A percentile compares a stretch with the other conserved stretches of the same genome.
phyloP scores from a whole-genome alignment of 1,139 yeast genomes.

The Geotrichum siamense region DNA sequence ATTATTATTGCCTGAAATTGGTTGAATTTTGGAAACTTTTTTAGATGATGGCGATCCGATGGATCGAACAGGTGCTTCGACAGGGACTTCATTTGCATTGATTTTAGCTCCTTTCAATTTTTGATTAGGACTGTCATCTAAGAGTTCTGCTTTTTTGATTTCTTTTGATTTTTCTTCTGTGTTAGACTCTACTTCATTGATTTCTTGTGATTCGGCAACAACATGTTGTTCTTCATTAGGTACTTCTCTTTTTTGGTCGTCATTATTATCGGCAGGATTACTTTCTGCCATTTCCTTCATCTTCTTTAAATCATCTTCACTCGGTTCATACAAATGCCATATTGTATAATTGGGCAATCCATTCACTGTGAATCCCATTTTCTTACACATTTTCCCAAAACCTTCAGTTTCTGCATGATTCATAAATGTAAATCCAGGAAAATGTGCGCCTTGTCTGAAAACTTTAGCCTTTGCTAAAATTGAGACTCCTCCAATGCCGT shows the following conservation, averaged over 20 bases:
- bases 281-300: conserved; percentile 57
- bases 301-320: conserved; percentile 79
- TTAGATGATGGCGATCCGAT: too few relatives aligned
- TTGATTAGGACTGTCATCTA: too few relatives aligned
- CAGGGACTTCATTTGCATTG: too few relatives aligned
- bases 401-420: conserved; percentile 94
- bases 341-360: conserved; percentile 85
- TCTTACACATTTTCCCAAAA: conserved; percentile 73
- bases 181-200: neutral
- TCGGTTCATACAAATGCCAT: conserved; percentile 91
- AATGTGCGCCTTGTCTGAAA: conserved; percentile 72
- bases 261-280: conserved; percentile 34
- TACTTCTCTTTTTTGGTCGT: conserved; percentile 27
- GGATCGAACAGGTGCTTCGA: too few relatives aligned
- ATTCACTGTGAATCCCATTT: conserved; percentile 72
- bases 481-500: conserved; percentile 90
- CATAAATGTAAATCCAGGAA: conserved; percentile 83
- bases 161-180: neutral
- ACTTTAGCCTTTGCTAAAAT: conserved; percentile 72
- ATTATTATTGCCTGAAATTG: too few relatives aligned
- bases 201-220: neutral
- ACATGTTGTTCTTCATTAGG: too few relatives aligned
- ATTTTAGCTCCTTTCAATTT: too few relatives aligned
- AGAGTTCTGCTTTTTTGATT: too few relatives aligned
- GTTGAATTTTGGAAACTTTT: too few relatives aligned